Evolutionary conservation across 768 basidiomycete genomes (phyloP).

Genomic region (Porphyrellus cyaneotinctus): DNA sequence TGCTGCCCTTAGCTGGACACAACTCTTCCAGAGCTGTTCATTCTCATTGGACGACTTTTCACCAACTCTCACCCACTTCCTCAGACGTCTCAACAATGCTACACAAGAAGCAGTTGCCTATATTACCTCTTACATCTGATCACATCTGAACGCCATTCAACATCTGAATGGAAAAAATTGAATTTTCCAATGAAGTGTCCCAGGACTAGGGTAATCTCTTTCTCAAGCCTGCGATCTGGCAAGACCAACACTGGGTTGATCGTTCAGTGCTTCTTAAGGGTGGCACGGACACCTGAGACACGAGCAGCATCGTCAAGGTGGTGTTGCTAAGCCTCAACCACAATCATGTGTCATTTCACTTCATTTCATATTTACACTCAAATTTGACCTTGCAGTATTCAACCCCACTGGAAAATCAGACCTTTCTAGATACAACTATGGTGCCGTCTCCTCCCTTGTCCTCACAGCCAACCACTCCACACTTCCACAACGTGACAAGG

Average conservation of each 20-base stretch:
- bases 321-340: conserved; percentile 89
- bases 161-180: conserved; percentile 80
- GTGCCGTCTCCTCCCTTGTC: conserved; percentile 90
- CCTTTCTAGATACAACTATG: conserved; percentile 92
- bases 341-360: conserved; percentile 58
- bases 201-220: conserved; percentile 90
- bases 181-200: conserved; percentile 50
- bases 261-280: conserved; percentile 65
- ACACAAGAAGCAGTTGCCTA: conserved; percentile 73
- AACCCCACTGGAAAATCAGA: conserved; percentile 63
- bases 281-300: conserved; percentile 33
- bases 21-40: conserved; percentile 46
- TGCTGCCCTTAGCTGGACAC: conserved; percentile 78
- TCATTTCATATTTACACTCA: conserved; percentile 1
- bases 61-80: too few species aligned
- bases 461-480: conserved; percentile 85
- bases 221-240: conserved; percentile 88
- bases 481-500: conserved; percentile 84
- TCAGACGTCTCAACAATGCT: conserved; percentile 32
- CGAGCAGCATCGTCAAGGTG: conserved; percentile 64
- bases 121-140: conserved; percentile 69
- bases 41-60: conserved; percentile 47
- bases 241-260: conserved; percentile 89
- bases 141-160: conserved; percentile 68
- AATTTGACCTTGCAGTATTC: conserved; percentile 9